phyloP scores from a whole-genome alignment of 129 eudicot species.

The Tanacetum coccineum region DNA sequence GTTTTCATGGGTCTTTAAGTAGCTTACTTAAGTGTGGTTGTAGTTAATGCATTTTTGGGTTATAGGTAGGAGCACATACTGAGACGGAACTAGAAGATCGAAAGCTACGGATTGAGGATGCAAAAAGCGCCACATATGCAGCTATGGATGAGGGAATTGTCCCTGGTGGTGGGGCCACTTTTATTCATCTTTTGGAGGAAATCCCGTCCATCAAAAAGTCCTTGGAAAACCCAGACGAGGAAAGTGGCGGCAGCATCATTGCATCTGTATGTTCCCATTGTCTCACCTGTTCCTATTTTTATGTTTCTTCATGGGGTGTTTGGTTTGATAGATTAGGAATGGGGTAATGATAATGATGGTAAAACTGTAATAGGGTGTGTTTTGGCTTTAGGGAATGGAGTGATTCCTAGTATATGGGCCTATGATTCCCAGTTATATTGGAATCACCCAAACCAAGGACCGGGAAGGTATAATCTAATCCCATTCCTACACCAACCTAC shows the following conservation, averaged over 20 bases:
- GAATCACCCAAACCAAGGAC: too few relatives aligned
- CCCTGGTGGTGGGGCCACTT: slow-evolving; percentile 97
- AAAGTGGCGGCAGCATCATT: slow-evolving; percentile 73
- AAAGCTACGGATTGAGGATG: slow-evolving; percentile 84
- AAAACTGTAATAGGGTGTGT: too few relatives aligned
- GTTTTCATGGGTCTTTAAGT: not conserved
- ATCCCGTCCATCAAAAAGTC: slow-evolving; percentile 46
- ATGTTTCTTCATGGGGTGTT: not conserved
- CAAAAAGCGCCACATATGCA: slow-evolving; percentile 84
- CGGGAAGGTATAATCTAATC: too few relatives aligned
- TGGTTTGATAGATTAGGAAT: not conserved
- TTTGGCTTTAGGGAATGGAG: too few relatives aligned
- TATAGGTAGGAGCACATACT: slow-evolving; percentile 87
- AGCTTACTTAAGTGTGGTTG: not conserved
- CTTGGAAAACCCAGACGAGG: slow-evolving; percentile 62
- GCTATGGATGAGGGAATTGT: slow-evolving; percentile 93
- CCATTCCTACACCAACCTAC: too few relatives aligned
- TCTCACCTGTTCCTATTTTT: not conserved
- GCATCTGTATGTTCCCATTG: slow-evolving; percentile 44
- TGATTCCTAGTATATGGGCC: too few relatives aligned
- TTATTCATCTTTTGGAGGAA: slow-evolving; percentile 71
- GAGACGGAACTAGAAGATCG: slow-evolving; percentile 88
- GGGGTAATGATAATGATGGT: not conserved
- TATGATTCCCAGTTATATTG: too few relatives aligned
- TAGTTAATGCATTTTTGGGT: slow-evolving; percentile 6